Evolutionary conservation across 1,284 basidiomycete genomes (phyloP), one percentile per base, ranked within the genome.

Genomic region (Cutaneotrichosporon sp.): DNA sequence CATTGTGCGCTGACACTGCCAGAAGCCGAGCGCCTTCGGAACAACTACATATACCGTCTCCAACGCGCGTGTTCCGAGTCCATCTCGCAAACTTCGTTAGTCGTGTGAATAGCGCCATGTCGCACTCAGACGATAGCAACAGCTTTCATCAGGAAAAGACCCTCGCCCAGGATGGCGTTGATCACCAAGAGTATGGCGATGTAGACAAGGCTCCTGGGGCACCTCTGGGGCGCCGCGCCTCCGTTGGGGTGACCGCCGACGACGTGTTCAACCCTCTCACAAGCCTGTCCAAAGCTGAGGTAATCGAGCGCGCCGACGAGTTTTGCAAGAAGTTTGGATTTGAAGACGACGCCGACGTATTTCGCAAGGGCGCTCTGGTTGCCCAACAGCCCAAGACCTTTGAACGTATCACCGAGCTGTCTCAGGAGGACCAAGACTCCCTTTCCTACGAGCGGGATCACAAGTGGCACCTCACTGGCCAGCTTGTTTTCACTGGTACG

Each of bases 311-410:
- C 0, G 46, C 41, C 15, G 52, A 54, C 52, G 30, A 39, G 20
- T 47, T 49, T 21, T 36, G 34, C 18, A 38, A 49, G 23, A 23
- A 45, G 43, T 81, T 61, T 76, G 86, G 45, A 4, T 75, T 81
- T 66, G 64, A 74, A 8, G 79, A 83, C 54, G 83, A 80, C 20
- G 41, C 41, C 18, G 46, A 54, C 4, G 46, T 40, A 57, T 78
- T 85, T 59, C 69, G 76, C 61, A 83, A 83, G 65, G 85, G 82
- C n/a, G 85, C 84, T 0, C 75, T 86, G 22, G 70, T 86, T 41
- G 84, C 84, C 0, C 82, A 83, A 58, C 76, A 82, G 48, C 78
- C 80, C 0, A 36, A 62, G 63, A 63, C 80, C 10, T 85, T 84
- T 64, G 33, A 30, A 2, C 63, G 55, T 2, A 63, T 86, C 22